Evolutionary conservation across 1,139 yeast genomes (phyloP).

Genomic region (Wickerhamomyces sp.): DNA sequence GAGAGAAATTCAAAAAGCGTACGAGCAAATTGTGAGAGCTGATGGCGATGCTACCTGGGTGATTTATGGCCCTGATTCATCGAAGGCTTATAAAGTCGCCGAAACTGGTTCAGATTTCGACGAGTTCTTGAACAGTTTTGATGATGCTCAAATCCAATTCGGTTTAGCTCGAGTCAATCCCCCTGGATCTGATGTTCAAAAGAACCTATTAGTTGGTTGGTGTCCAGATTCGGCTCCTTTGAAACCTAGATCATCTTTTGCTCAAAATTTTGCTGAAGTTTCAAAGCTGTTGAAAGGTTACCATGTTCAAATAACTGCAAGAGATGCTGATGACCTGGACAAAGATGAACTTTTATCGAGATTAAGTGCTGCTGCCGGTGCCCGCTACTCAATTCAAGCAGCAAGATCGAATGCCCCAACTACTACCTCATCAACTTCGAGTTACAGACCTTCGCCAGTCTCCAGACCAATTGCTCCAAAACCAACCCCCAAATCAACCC

Average conservation of each 20-base stretch:
- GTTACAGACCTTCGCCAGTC: constrained; percentile 60
- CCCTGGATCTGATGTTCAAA: constrained; percentile 84
- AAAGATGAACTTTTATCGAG: constrained; percentile 70
- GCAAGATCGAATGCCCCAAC: constrained; percentile 42
- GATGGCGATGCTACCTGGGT: constrained; percentile 53
- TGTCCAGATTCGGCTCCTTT: constrained; percentile 85
- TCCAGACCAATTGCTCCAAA: constrained; percentile 6
- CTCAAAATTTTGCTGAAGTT: constrained; percentile 70
- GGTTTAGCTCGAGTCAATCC: constrained; percentile 87
- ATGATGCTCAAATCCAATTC: constrained; percentile 86
- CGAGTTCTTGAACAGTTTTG: constrained; percentile 78
- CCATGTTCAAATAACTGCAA: constrained; percentile 95
- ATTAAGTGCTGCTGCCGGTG: constrained; percentile 91
- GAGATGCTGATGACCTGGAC: constrained; percentile 86
- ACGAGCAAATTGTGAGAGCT: constrained; percentile 62
- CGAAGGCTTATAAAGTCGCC: constrained; percentile 53
- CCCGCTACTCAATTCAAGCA: constrained; percentile 75
- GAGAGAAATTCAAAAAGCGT: constrained; percentile 49
- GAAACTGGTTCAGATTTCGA: constrained; percentile 58
- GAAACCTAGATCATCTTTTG: constrained; percentile 69
- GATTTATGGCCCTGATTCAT: constrained; percentile 57
- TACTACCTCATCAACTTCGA: constrained; percentile 47
- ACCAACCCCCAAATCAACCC: constrained; percentile 23
- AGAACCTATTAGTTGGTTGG: constrained; percentile 88
- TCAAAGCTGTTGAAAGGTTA: constrained; percentile 71